These are phyloP conservation scores for Chlamydomonas eustigma DNA, from an alignment of 139 green algal species.

Conservation along the genomic window DNA sequence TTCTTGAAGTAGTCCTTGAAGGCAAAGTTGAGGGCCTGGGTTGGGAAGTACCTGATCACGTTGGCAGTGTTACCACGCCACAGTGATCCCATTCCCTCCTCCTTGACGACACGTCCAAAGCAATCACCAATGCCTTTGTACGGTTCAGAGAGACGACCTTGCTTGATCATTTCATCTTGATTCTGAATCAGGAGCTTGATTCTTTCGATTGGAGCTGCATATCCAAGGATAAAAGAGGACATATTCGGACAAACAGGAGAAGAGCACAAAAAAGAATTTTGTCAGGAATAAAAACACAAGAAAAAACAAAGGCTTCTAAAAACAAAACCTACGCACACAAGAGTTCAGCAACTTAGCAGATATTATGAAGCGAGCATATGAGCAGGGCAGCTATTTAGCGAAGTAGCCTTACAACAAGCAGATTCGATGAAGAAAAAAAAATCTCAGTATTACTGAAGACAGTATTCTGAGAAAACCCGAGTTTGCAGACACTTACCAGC, in stretches of 20 bases:
- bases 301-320: no score
- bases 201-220: constrained; percentile 88
- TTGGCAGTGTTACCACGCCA: constrained; percentile 98
- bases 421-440: no score
- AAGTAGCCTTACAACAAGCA: no score
- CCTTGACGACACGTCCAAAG: constrained; percentile 81
- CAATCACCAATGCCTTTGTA: constrained; percentile 95
- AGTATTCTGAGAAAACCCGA: background rate
- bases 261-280: no score
- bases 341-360: no score
- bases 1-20: constrained; percentile 99
- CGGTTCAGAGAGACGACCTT: constrained; percentile 45
- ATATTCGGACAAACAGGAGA: no score
- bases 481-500: constrained; percentile 34
- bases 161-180: constrained; percentile 67
- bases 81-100: constrained; percentile 90
- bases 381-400: no score
- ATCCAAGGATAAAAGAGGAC: no score
- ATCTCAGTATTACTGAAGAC: no score
- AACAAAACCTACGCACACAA: no score
- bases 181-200: constrained; percentile 93
- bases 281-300: no score
- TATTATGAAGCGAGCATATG: no score
- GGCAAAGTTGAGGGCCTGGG: constrained; percentile 97
- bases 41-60: constrained; percentile 67